Evolutionary conservation across 805 yeast genomes (phyloP).

Genomic region (Kodamaea leandrae): DNA sequence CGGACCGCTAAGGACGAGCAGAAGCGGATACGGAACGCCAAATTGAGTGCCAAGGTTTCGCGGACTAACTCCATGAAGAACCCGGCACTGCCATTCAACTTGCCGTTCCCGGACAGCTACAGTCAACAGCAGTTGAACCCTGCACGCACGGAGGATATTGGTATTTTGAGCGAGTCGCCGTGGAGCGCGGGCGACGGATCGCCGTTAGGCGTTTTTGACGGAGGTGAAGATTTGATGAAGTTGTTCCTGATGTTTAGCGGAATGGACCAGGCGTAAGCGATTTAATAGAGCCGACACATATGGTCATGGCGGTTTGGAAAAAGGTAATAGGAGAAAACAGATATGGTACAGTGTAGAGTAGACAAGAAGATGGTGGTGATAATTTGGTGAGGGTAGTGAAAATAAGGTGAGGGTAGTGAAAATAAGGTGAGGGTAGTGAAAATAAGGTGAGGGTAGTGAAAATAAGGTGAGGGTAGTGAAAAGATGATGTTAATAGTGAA

Average conservation of each 20-base stretch:
- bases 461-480: too few relatives aligned
- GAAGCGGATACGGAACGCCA: conserved; percentile 7
- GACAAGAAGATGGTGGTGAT: too few relatives aligned
- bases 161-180: neutral
- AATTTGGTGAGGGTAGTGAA: too few relatives aligned
- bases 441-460: too few relatives aligned
- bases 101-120: conserved; percentile 9
- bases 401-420: too few relatives aligned
- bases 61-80: conserved; percentile 1
- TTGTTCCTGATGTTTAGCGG: conserved; percentile 38
- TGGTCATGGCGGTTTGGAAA: neutral
- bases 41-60: conserved; percentile 3
- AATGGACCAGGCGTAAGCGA: conserved; percentile 15
- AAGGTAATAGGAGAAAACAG: neutral
- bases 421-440: too few relatives aligned
- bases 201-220: conserved; percentile 5
- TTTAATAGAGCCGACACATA: too few relatives aligned
- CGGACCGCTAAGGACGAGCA: conserved; percentile 33
- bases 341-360: neutral
- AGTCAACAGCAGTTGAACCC: conserved; percentile 6
- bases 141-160: neutral
- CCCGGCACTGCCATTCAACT: conserved; percentile 5
- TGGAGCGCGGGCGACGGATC: neutral
- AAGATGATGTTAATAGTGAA: too few relatives aligned
- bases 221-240: conserved; percentile 34